A percentile compares a stretch with the other conserved stretches of the same genome.
These are phyloP conservation scores for Vitis riparia DNA, from an alignment of 164 flowering plant species.

Conservation along the genomic window DNA sequence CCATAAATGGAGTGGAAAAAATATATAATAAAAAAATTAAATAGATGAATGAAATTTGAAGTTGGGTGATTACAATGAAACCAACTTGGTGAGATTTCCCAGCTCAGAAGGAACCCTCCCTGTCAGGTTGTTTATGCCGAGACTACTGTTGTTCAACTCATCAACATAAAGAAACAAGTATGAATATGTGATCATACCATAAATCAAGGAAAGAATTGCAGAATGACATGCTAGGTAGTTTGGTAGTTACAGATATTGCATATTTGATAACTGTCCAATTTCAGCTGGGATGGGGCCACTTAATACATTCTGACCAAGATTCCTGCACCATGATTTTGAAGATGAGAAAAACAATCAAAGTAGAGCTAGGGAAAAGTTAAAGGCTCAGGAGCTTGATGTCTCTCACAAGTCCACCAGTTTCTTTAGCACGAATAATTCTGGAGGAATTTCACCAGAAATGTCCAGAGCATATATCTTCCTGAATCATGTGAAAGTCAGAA, in stretches of 20 bases:
- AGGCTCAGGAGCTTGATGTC: background rate
- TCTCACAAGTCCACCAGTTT: constrained; percentile 44
- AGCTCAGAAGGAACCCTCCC: constrained; percentile 47
- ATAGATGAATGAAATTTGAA: constrained; percentile 1
- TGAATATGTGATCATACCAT: background rate
- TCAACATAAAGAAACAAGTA: background rate
- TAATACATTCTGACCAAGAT: constrained; percentile 48
- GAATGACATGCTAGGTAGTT: background rate
- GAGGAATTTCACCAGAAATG: constrained; percentile 35
- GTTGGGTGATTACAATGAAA: constrained; percentile 35
- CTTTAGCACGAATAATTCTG: constrained; percentile 35
- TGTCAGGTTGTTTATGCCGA: constrained; percentile 54
- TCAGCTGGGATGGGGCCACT: constrained; percentile 41
- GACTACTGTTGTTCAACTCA: constrained; percentile 32
- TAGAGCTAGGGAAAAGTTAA: background rate
- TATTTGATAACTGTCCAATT: constrained; percentile 38
- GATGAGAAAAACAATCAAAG: background rate
- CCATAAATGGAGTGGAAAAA: background rate
- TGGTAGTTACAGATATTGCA: constrained; percentile 44
- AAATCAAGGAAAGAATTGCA: background rate
- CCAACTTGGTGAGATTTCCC: constrained; percentile 45
- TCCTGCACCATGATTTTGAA: constrained; percentile 29
- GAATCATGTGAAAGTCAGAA: constrained; percentile 7
- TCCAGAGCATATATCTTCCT: constrained; percentile 53
- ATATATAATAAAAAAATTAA: background rate